phyloP scores from a whole-genome alignment of 176 grass and related monocot genomes.

The Paspalum notatum region DNA sequence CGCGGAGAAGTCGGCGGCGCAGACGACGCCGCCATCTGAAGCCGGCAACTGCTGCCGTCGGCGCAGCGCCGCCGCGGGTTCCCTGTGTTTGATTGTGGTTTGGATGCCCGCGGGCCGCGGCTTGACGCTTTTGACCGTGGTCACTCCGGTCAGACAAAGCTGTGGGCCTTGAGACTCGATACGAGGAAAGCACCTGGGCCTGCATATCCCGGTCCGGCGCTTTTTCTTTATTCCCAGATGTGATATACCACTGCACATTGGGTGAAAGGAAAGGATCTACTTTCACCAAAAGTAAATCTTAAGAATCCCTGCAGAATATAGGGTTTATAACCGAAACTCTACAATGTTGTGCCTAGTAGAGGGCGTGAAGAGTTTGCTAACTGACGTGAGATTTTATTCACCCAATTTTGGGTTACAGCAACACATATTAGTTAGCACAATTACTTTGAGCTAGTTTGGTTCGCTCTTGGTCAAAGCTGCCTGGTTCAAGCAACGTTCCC shows the following conservation, averaged over 20 bases:
- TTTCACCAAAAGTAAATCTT: too few species aligned
- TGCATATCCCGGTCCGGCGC: neutral
- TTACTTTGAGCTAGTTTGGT: too few species aligned
- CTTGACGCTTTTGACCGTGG: neutral
- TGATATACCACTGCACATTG: neutral
- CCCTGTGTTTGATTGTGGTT: neutral
- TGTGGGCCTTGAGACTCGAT: neutral
- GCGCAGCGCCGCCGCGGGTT: neutral
- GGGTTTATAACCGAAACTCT: neutral
- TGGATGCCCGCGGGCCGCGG: neutral
- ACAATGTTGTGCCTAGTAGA: neutral
- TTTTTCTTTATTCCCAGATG: neutral
- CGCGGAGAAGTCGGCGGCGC: neutral
- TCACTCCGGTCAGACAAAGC: neutral
- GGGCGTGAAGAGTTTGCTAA: neutral
- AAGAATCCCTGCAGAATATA: neutral
- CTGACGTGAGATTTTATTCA: neutral
- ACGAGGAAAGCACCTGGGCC: constrained; percentile 11
- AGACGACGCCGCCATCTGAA: neutral
- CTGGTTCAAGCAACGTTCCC: too few species aligned
- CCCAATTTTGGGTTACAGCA: neutral
- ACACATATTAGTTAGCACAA: neutral
- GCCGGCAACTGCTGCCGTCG: neutral
- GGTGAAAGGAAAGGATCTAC: neutral
- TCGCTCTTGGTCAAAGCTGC: too few species aligned